Conservation (phyloP, 352 stramenopile species). For the Peronospora belbahrii region DNA sequence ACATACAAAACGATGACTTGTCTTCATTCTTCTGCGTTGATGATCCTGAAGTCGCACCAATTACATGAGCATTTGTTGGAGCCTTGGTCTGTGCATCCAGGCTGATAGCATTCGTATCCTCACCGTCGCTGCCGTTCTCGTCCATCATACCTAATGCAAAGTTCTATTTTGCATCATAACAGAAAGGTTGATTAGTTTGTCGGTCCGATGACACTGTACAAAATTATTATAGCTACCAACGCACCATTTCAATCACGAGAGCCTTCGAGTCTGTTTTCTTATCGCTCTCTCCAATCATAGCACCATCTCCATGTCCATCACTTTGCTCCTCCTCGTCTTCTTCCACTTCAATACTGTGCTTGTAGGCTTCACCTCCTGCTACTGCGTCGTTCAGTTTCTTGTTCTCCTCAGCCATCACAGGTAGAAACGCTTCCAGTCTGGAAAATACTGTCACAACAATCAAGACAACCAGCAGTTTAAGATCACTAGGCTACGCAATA, state of each 20-base stretch:
- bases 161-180: conserved; percentile 33
- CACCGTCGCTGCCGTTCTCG: conserved; percentile 25
- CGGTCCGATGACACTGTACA: neutral
- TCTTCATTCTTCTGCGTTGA: conserved; percentile 7
- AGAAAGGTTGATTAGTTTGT: neutral
- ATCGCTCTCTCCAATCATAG: conserved; percentile 13
- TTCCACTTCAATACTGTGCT: conserved; percentile 70
- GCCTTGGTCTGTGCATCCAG: conserved; percentile 27
- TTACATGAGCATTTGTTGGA: conserved; percentile 4
- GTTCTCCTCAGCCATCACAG: conserved; percentile 68
- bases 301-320: conserved; percentile 12
- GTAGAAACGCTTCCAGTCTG: conserved; percentile 67
- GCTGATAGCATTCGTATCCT: conserved; percentile 17
- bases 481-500: neutral
- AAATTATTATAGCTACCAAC: conserved; percentile 6
- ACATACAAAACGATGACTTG: conserved; percentile 24
- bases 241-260: conserved; percentile 72
- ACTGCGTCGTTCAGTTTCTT: conserved; percentile 61
- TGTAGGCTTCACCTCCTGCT: conserved; percentile 43
- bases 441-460: conserved; percentile 43
- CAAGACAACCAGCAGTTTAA: neutral
- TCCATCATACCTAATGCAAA: conserved; percentile 72
- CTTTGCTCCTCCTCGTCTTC: conserved; percentile 27
- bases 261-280: conserved; percentile 21
- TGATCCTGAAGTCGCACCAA: neutral